Evolutionary conservation across 371 early-diverging fungal species (phyloP), one percentile per base, ranked within the genome.

Genomic region (Mucor lusitanicus): DNA sequence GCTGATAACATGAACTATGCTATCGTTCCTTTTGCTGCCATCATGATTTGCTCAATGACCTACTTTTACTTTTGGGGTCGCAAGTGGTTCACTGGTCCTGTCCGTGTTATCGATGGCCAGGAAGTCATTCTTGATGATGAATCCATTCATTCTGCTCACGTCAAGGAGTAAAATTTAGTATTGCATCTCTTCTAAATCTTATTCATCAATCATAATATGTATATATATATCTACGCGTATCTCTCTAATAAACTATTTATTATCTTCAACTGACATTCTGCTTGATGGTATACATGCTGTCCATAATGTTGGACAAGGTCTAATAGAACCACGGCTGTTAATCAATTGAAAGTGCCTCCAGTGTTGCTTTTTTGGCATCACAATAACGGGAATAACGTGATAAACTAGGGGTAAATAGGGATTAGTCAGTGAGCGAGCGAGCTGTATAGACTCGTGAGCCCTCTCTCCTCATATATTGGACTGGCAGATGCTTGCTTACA

Each of bases 1-100:
- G 55, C 73, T 1, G 73, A 79, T 61, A 80, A 71, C 15, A 83
- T 86, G 80, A 86, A 86, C 55, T 86, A 77, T 40, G 82, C 87
- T 6, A 74, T 84, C n/a, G 76, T 83, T 6, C 80, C 82, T 21
- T 82, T 85, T 35, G 87, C 74, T n/a, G 74, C 78, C 69, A 71
- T 85, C 56, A 74, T 85, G 74, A 54, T 79, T 59, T 65, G 71
- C 30, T 78, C 85, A 5, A 78, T 78, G 42, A 56, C 62, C 1
- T 73, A 81, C 54, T 85, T 78, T 73, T 73, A 73, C 59, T 56
- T 85, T 44, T 83, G 80, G 67, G 83, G 80, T 4, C 80, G 82
- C 32, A 69, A 85, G 27, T 85, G 85, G 83, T 82, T 82, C 39
- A 80, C 75, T 17, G 80, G 83, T 23, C 80, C 83, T 37, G 80